Percentiles rank a stretch among this genome's conserved stretches.
Conservation (phyloP, 2,329 filamentous ascomycete genomes). For the Ceratocystis cacaofunesta region DNA sequence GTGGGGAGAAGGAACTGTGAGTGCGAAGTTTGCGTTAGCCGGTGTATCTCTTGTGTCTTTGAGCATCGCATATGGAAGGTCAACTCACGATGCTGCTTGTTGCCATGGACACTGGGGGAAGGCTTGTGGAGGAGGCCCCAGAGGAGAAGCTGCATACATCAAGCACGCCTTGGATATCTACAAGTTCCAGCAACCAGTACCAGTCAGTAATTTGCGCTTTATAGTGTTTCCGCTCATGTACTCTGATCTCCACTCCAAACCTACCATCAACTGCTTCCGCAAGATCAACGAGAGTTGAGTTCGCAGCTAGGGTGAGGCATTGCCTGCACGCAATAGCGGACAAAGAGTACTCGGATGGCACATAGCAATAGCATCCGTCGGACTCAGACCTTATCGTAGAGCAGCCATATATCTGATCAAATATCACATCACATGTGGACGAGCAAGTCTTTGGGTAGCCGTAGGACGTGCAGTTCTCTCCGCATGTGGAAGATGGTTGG, state of each 20-base stretch:
- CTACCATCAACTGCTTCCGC: background rate
- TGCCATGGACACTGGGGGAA: background rate
- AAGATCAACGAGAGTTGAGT: conserved; percentile 1
- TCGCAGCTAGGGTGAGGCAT: conserved; percentile 6
- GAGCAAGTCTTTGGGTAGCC: conserved; percentile 10
- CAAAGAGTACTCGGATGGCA: conserved; percentile 7
- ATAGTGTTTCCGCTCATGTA: background rate
- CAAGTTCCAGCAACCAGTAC: background rate
- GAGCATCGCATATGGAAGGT: background rate
- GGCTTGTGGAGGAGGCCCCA: background rate
- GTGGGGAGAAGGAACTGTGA: background rate
- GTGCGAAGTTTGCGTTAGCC: background rate
- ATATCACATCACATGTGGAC: conserved; percentile 9
- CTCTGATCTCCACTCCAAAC: background rate
- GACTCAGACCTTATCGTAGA: background rate
- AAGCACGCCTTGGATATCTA: conserved; percentile 13
- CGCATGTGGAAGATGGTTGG: background rate
- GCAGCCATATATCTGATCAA: conserved; percentile 11
- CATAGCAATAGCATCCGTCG: conserved; percentile 10
- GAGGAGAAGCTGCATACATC: conserved; percentile 12
- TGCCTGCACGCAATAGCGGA: conserved; percentile 10
- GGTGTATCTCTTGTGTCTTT: background rate
- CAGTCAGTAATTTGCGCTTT: background rate
- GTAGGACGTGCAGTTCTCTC: conserved; percentile 2
- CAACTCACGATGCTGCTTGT: conserved; percentile 6